Percentiles rank a stretch among this genome's conserved stretches.
Evolutionary conservation across 169 alveolate species (phyloP).

Genomic region (Babesia ovata): DNA sequence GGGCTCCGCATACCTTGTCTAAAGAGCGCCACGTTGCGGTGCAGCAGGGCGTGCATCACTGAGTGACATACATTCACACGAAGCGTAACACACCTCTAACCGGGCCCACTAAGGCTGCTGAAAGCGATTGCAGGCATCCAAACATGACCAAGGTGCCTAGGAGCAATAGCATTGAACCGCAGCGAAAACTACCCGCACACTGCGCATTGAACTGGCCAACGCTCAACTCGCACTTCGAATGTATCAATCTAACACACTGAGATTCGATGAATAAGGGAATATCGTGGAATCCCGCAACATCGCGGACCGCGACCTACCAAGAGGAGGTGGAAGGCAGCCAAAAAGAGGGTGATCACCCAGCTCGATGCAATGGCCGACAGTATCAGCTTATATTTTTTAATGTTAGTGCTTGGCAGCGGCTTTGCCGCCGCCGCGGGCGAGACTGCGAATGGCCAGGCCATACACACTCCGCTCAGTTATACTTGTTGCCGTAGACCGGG

Average conservation of each 20-base stretch:
- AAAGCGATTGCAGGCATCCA: slow-evolving; percentile 38
- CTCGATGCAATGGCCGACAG: background rate
- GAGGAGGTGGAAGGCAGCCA: slow-evolving; percentile 35
- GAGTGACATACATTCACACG: background rate
- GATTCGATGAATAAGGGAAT: background rate
- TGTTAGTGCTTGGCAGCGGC: background rate
- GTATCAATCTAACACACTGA: slow-evolving; percentile 35
- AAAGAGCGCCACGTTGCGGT: slow-evolving; percentile 2
- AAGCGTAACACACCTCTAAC: slow-evolving; percentile 13
- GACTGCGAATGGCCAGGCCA: background rate
- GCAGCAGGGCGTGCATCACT: slow-evolving; percentile 38
- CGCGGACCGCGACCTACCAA: slow-evolving; percentile 31
- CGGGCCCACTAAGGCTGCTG: slow-evolving; percentile 41
- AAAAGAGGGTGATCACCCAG: slow-evolving; percentile 30
- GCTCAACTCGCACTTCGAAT: slow-evolving; percentile 40
- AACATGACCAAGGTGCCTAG: slow-evolving; percentile 24
- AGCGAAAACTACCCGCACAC: slow-evolving; percentile 53
- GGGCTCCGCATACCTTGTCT: slow-evolving; percentile 14
- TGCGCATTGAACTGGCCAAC: slow-evolving; percentile 43
- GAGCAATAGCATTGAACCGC: background rate
- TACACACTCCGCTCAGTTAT: background rate
- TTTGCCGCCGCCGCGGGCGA: background rate
- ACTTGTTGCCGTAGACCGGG: slow-evolving; percentile 4
- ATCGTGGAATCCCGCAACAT: background rate
- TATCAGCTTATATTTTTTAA: slow-evolving; percentile 14